Conservation (phyloP, 75 land plant genomes). For the Pinus tabuliformis region DNA sequence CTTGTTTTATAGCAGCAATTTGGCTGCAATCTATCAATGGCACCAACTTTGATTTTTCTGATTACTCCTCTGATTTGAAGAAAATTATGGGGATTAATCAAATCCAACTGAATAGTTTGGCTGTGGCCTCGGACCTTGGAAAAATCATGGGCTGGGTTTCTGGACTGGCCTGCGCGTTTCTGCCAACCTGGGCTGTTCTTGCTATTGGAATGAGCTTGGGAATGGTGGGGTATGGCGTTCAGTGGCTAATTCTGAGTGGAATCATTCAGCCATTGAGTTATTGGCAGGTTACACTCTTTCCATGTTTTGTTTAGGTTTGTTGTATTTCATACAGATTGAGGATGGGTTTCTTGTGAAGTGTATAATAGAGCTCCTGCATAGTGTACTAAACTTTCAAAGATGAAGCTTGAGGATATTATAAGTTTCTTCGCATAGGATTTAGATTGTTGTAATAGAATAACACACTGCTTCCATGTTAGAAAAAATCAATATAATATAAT, state of each 20-base stretch:
- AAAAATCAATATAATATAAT: no score
- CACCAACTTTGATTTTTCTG: conserved; percentile 69
- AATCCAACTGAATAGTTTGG: conserved; percentile 70
- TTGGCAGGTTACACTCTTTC: conserved; percentile 15
- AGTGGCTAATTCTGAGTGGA: conserved; percentile 51
- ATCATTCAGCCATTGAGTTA: conserved; percentile 35
- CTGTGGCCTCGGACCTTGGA: conserved; percentile 81
- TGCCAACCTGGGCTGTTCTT: conserved; percentile 66
- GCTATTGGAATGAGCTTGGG: conserved; percentile 48
- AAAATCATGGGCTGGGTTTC: conserved; percentile 72
- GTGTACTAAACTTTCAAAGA: no score
- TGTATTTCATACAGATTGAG: no score
- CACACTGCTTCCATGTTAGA: no score
- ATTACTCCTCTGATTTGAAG: conserved; percentile 80
- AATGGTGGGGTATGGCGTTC: conserved; percentile 60
- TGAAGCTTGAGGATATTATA: no score
- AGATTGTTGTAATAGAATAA: no score
- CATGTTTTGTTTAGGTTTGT: neutral
- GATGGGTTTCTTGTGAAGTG: no score
- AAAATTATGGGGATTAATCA: conserved; percentile 62
- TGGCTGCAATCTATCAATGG: conserved; percentile 86
- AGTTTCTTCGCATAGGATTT: no score
- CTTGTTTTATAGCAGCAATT: conserved; percentile 64
- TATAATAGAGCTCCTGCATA: no score
- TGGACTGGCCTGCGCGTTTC: conserved; percentile 48